These are phyloP conservation scores for Scleroderma bovista DNA, from an alignment of 768 basidiomycete species.

Conservation along the genomic window DNA sequence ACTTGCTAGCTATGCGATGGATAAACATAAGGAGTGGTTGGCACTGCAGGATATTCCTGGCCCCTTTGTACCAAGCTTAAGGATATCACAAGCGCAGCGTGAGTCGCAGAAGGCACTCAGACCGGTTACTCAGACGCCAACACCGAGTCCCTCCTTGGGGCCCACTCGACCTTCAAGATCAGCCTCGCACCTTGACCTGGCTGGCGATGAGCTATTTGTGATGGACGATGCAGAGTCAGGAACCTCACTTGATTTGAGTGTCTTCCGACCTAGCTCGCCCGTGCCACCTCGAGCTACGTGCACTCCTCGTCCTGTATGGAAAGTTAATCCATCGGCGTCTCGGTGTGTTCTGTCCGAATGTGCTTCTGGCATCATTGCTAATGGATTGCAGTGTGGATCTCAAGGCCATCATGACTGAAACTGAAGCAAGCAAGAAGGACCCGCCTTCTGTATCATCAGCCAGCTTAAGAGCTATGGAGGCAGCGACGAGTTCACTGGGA, in stretches of 20 bases:
- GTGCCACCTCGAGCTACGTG: conserved; percentile 4
- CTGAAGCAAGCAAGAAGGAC: conserved; percentile 33
- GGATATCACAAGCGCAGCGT: conserved; percentile 12
- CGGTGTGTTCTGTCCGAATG: conserved; percentile 36
- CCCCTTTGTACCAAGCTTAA: conserved; percentile 38
- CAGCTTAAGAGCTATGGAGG: conserved; percentile 1
- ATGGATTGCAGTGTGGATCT: conserved; percentile 63
- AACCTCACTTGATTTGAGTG: conserved; percentile 19
- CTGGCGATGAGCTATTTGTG: conserved; percentile 66
- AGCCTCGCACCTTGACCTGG: not conserved
- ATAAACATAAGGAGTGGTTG: conserved; percentile 67
- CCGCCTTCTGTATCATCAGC: conserved; percentile 2
- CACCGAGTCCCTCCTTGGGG: conserved; percentile 20
- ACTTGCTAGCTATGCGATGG: conserved; percentile 50
- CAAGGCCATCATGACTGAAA: conserved; percentile 82
- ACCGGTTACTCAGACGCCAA: conserved; percentile 5
- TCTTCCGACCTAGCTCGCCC: conserved; percentile 9
- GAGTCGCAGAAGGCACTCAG: conserved; percentile 28
- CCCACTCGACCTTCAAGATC: conserved; percentile 9
- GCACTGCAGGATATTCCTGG: conserved; percentile 60
- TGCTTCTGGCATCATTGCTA: conserved; percentile 9
- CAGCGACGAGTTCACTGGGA: not conserved
- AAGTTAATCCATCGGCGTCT: conserved; percentile 38
- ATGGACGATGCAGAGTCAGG: conserved; percentile 73
- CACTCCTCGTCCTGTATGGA: conserved; percentile 40